phyloP scores from a whole-genome alignment of 2,329 filamentous ascomycete species.

The Neonectria hederae region DNA sequence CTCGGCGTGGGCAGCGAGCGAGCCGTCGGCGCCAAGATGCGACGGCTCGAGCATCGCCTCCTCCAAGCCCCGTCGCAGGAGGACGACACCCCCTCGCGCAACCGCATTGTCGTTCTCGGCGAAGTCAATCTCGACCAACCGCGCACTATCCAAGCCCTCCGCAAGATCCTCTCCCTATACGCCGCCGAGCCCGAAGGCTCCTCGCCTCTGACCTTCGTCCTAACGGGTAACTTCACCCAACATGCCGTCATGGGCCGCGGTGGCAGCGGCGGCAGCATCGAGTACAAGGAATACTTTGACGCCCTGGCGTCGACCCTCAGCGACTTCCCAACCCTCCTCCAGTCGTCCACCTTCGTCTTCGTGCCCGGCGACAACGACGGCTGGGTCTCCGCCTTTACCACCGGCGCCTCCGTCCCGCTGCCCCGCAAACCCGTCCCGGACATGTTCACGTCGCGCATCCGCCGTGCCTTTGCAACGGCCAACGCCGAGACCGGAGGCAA shows the following conservation, averaged over 20 bases:
- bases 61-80: conserved; percentile 56
- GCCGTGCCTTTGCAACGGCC: conserved; percentile 80
- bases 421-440: conserved; percentile 81
- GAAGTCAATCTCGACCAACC: conserved; percentile 89
- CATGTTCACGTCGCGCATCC: conserved; percentile 88
- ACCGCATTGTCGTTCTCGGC: conserved; percentile 78
- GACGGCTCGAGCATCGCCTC: conserved; percentile 76
- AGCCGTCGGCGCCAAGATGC: conserved; percentile 84
- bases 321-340: conserved; percentile 84
- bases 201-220: conserved; percentile 80
- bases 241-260: conserved; percentile 73
- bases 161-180: conserved; percentile 81
- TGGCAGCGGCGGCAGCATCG: conserved; percentile 82
- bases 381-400: conserved; percentile 89
- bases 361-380: conserved; percentile 97
- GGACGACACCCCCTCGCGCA: conserved; percentile 51
- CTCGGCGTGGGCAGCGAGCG: conserved; percentile 90
- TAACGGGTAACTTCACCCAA: conserved; percentile 85
- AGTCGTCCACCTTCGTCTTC: conserved; percentile 85
- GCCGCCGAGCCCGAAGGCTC: conserved; percentile 69
- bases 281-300: conserved; percentile 98
- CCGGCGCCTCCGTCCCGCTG: conserved; percentile 75
- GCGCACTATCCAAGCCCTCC: conserved; percentile 80
- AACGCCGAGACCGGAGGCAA: conserved; percentile 73
- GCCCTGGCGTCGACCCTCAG: conserved; percentile 81